Percentiles rank a stretch among this genome's conserved stretches.
These are phyloP conservation scores for Moesziomyces parantarcticus DNA, from an alignment of 1,284 basidiomycete species.

Conservation along the genomic window DNA sequence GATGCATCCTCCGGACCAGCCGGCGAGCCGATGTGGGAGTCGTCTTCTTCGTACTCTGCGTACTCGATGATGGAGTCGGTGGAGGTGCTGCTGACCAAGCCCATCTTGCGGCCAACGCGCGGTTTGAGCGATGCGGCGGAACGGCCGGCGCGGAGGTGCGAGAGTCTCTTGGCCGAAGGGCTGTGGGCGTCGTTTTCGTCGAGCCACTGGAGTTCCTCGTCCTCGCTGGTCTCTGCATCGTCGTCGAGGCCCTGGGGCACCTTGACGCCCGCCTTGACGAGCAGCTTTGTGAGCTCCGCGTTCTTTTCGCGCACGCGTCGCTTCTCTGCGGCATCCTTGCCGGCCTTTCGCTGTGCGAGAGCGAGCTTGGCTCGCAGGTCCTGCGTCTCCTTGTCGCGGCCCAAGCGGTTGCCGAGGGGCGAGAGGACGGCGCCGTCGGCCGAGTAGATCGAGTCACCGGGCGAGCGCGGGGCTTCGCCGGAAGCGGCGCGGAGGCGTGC, in stretches of 20 bases:
- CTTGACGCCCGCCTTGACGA: conserved; percentile 55
- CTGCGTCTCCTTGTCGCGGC: conserved; percentile 53
- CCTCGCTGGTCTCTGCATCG: conserved; percentile 55
- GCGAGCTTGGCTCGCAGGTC: conserved; percentile 61
- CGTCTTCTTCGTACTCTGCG: conserved; percentile 42
- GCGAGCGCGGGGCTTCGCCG: conserved; percentile 38
- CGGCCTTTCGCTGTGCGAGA: conserved; percentile 60
- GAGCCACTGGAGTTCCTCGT: conserved; percentile 46
- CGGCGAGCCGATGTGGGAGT: conserved; percentile 24
- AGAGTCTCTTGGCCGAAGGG: conserved; percentile 31
- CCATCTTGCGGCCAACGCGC: conserved; percentile 35
- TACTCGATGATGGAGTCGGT: conserved; percentile 51
- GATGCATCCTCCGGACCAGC: conserved; percentile 38
- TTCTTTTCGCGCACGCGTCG: conserved; percentile 61
- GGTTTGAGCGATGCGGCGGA: conserved; percentile 26
- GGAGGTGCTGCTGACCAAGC: conserved; percentile 42
- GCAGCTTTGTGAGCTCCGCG: conserved; percentile 51
- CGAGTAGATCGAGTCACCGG: conserved; percentile 44
- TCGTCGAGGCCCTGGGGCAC: conserved; percentile 50
- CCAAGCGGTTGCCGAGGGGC: conserved; percentile 44
- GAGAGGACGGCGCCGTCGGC: conserved; percentile 43
- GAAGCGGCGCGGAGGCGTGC: conserved; percentile 39
- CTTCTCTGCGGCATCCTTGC: conserved; percentile 61
- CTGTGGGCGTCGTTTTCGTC: conserved; percentile 36
- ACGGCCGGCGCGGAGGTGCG: conserved; percentile 29